These are phyloP conservation scores for Piedraia hortae DNA, from an alignment of 2,329 filamentous ascomycete species.

Conservation along the genomic window DNA sequence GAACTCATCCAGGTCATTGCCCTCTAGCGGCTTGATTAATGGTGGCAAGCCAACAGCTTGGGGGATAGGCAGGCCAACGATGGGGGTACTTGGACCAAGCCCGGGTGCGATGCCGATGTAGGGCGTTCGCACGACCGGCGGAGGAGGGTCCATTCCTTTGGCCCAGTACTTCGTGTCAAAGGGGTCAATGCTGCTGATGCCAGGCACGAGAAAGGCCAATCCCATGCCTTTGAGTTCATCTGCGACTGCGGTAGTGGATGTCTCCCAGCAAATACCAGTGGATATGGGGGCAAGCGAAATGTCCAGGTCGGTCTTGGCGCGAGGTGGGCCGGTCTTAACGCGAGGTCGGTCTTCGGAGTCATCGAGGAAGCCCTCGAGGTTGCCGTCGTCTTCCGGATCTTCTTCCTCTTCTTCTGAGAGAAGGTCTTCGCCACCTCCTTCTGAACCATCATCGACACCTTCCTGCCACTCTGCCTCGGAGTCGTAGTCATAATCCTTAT, in stretches of 20 bases:
- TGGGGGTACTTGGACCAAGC: slow-evolving; percentile 10
- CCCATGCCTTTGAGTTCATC: slow-evolving; percentile 6
- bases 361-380: slow-evolving; percentile 76
- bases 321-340: slow-evolving; percentile 28
- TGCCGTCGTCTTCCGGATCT: slow-evolving; percentile 56
- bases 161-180: slow-evolving; percentile 64
- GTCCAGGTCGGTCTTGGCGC: slow-evolving; percentile 30
- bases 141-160: slow-evolving; percentile 7
- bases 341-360: slow-evolving; percentile 43
- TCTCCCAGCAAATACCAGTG: slow-evolving; percentile 66
- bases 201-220: slow-evolving; percentile 9
- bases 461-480: slow-evolving; percentile 68
- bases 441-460: too few relatives aligned
- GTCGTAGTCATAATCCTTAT: slow-evolving; percentile 58
- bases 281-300: slow-evolving; percentile 51
- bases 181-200: slow-evolving; percentile 41
- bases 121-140: too few relatives aligned
- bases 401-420: slow-evolving; percentile 37
- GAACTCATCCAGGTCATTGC: slow-evolving; percentile 36
- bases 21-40: slow-evolving; percentile 22
- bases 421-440: slow-evolving; percentile 36
- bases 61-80: slow-evolving; percentile 8
- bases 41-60: slow-evolving; percentile 12
- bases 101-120: slow-evolving; percentile 4
- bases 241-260: slow-evolving; percentile 21